Percentiles rank a stretch among this genome's conserved stretches.
Evolutionary conservation across 1,139 yeast species (phyloP).

Genomic region (Hansenula lynferdii): DNA sequence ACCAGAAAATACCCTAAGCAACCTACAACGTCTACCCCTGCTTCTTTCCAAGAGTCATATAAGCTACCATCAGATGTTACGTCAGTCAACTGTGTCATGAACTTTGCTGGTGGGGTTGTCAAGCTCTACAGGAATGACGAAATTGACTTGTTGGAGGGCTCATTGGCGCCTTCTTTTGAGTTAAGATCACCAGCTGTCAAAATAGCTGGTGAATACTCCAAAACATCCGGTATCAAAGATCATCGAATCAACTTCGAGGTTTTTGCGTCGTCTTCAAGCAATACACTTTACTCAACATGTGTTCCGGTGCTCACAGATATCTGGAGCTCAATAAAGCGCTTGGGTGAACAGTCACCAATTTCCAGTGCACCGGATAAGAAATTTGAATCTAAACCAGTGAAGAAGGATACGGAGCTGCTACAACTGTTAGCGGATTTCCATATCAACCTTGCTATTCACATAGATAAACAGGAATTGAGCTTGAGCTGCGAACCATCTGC

Average conservation of each 20-base stretch:
- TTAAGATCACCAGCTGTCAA: conserved; percentile 77
- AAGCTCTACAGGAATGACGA: conserved; percentile 38
- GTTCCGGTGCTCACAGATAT: conserved; percentile 73
- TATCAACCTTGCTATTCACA: conserved; percentile 55
- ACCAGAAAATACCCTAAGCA: conserved; percentile 8
- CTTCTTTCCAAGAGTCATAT: conserved; percentile 20
- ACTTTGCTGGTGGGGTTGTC: conserved; percentile 70
- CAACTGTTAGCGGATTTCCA: conserved; percentile 49
- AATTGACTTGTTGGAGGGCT: conserved; percentile 33
- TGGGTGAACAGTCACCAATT: conserved; percentile 26
- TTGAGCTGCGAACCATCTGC: conserved; percentile 93
- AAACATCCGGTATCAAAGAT: conserved; percentile 20
- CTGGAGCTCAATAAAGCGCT: conserved; percentile 35
- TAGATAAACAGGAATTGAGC: conserved; percentile 69
- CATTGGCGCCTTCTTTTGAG: conserved; percentile 49
- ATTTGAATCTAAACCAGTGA: not conserved
- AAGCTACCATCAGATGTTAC: conserved; percentile 27
- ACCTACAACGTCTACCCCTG: conserved; percentile 17
- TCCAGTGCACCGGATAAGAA: not conserved
- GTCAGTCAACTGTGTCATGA: conserved; percentile 46
- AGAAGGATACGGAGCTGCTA: conserved; percentile 29
- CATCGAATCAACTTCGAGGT: conserved; percentile 52
- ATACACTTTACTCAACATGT: conserved; percentile 64
- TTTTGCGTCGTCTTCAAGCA: conserved; percentile 67
- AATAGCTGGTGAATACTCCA: conserved; percentile 42